Conservation (phyloP, 1,284 basidiomycete species). For the Gymnopus androsaceus region DNA sequence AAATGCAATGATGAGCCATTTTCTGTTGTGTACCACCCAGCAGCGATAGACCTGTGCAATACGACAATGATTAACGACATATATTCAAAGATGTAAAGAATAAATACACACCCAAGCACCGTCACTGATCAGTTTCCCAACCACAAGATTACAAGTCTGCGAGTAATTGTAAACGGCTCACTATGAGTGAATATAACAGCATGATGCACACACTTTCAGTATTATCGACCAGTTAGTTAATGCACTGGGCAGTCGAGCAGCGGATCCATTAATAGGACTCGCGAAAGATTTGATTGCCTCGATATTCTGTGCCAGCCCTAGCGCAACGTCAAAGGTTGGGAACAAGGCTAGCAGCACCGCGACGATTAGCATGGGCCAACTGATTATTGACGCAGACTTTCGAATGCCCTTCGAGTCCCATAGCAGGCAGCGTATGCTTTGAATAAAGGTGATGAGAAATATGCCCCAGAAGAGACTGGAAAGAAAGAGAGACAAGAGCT, state of each 20-base stretch:
- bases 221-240: constrained; percentile 14
- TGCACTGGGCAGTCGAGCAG: background rate
- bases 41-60: constrained; percentile 17
- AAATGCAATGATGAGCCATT: constrained; percentile 6
- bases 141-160: constrained; percentile 4
- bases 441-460: constrained; percentile 17
- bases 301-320: constrained; percentile 2
- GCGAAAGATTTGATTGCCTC: constrained; percentile 16
- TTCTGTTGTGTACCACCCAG: constrained; percentile 10
- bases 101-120: constrained; percentile 9
- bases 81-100: background rate
- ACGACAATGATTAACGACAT: background rate
- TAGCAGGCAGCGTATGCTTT: constrained; percentile 2
- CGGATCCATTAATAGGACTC: constrained; percentile 12
- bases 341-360: constrained; percentile 8
- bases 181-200: background rate
- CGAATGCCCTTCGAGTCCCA: background rate
- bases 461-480: constrained; percentile 17
- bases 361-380: constrained; percentile 13
- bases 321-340: constrained; percentile 8
- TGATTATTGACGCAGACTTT: constrained; percentile 3
- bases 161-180: background rate
- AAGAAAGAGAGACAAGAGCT: constrained; percentile 10
- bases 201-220: constrained; percentile 10
- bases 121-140: constrained; percentile 15